Percentiles rank a stretch among this genome's conserved stretches.
Conservation (phyloP, 805 yeast genomes). For the Nakazawaea laoshanensis region DNA sequence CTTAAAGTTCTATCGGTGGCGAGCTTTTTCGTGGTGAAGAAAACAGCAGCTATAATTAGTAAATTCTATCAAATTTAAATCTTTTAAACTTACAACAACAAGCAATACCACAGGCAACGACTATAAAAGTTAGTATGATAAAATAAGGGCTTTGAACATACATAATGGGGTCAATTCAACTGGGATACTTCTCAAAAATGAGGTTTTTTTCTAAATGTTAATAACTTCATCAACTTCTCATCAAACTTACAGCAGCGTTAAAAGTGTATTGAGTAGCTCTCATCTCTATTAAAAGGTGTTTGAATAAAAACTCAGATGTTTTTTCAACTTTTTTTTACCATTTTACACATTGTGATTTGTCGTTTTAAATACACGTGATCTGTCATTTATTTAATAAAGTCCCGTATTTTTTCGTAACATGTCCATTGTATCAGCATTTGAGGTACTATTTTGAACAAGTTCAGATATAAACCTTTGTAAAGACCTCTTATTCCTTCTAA, state of each 20-base stretch:
- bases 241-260: conserved; percentile 36
- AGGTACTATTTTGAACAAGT: conserved; percentile 84
- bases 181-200: conserved; percentile 28
- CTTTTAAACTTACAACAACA: conserved; percentile 17
- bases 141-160: conserved; percentile 5
- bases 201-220: conserved; percentile 12
- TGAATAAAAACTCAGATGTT: background rate
- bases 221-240: conserved; percentile 1
- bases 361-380: conserved; percentile 5
- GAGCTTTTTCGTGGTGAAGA: conserved; percentile 44
- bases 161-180: conserved; percentile 50
- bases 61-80: background rate
- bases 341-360: conserved; percentile 4
- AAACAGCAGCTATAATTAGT: conserved; percentile 28
- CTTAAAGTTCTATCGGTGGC: conserved; percentile 39
- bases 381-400: conserved; percentile 16
- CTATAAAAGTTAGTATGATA: conserved; percentile 7
- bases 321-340: background rate
- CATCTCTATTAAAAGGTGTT: conserved; percentile 20
- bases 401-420: conserved; percentile 67
- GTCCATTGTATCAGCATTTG: conserved; percentile 96
- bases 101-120: conserved; percentile 49
- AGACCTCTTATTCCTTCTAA: conserved; percentile 70
- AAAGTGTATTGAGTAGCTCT: conserved; percentile 40
- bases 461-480: conserved; percentile 70